Evolutionary conservation across 225 moss, liverwort and hornwort genomes (phyloP), one percentile per base, ranked within the genome.

Genomic region (Neckera pumila): DNA sequence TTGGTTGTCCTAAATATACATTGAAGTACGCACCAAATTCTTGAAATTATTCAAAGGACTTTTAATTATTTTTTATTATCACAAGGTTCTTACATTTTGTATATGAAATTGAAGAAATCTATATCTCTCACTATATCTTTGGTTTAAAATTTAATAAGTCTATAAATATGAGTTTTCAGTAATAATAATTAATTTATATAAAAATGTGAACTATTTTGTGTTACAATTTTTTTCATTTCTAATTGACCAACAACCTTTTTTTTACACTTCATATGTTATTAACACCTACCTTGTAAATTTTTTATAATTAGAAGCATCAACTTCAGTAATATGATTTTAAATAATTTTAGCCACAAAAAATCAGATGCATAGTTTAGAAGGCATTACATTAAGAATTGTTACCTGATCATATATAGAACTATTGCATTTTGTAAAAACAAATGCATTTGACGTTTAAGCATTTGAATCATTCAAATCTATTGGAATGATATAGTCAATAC

Each of bases 271-370:
- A n/a, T 6, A n/a, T 10, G 14, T 25, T 56, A 25, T 77, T n/a
- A 2, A 15, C 0, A 54, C 3, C 6, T 16, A 36, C 3, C 4
- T 36, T 56, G 2, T n/a, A n/a, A 10, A 2, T n/a, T 25, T 0
- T n/a, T 53, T n/a, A 54, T 1, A 79, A 27, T 40, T n/a, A n/a
- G n/a, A n/a, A n/a, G n/a, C n/a, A n/a, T 28, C 4, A 27, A 57
- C 18, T 58, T n/a, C 16, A 28, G 28, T 56, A 38, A 38, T 14
- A 22, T 51, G 9, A 34, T 18, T 25, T 16, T 2, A 7, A 38
- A 7, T 2, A 38, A 54, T 11, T 38, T 11, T 27, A 38, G 17
- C 7, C 5, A 19, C 31, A 20, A 60, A 21, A 43, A 43, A 4
- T 43, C 4, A 21, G 1, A 62, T 62, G 7, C 7, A 43, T 33